Evolutionary conservation across 371 early-diverging fungal species (phyloP).

Genomic region (Rhizomucor pusillus): DNA sequence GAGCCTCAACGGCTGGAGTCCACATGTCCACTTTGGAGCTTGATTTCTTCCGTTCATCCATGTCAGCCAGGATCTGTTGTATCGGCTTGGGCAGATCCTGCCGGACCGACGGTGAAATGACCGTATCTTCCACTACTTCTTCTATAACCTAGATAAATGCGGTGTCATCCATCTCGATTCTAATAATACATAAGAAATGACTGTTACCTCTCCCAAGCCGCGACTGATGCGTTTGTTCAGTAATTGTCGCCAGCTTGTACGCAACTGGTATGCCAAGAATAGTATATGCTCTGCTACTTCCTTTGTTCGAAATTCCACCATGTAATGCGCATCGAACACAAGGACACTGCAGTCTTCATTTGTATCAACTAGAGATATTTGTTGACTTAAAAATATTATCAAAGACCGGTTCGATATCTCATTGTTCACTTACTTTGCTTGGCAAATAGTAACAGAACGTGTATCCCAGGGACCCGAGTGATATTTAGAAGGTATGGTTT

Average conservation of each 20-base stretch:
- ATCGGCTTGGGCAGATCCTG: constrained; percentile 24
- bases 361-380: constrained; percentile 44
- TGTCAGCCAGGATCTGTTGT: constrained; percentile 30
- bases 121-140: constrained; percentile 7
- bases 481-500: constrained; percentile 67
- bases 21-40: constrained; percentile 21
- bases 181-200: not conserved
- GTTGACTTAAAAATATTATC: not conserved
- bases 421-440: constrained; percentile 32
- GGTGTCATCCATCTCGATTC: no score
- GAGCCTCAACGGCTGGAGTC: constrained; percentile 31
- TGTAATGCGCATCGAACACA: constrained; percentile 58
- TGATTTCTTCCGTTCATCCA: constrained; percentile 8
- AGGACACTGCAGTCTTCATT: constrained; percentile 53
- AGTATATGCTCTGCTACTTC: constrained; percentile 37
- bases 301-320: constrained; percentile 46
- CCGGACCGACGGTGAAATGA: constrained; percentile 18
- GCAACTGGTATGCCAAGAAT: constrained; percentile 27
- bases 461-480: constrained; percentile 54
- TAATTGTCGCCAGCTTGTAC: constrained; percentile 26
- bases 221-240: constrained; percentile 31
- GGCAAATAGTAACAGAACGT: constrained; percentile 35
- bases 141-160: not conserved
- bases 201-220: constrained; percentile 26
- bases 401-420: no score